Evolutionary conservation across 495 filamentous ascomycete species (phyloP).

Genomic region (Penicillium fimorum): DNA sequence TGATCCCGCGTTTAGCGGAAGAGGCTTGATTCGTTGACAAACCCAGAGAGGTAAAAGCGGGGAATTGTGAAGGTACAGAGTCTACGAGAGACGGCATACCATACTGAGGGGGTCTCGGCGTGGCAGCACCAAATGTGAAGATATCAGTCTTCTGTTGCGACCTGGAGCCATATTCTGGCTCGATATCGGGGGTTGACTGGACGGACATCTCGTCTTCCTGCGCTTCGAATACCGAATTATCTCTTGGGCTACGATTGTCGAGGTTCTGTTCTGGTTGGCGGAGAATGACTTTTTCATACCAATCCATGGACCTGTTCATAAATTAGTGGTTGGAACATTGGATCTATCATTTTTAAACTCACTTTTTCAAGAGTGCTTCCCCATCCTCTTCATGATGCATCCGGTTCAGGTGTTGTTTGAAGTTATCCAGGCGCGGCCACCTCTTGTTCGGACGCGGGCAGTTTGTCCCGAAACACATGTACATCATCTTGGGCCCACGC

Average conservation of each 20-base stretch:
- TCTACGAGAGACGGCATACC: neutral
- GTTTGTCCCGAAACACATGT: constrained; percentile 60
- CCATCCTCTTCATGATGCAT: constrained; percentile 64
- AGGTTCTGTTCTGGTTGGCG: constrained; percentile 3
- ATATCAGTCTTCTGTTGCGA: constrained; percentile 8
- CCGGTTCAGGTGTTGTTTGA: constrained; percentile 78
- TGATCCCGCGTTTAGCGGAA: neutral
- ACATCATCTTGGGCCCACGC: constrained; percentile 57
- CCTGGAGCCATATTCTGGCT: constrained; percentile 2
- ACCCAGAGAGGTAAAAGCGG: constrained; percentile 1
- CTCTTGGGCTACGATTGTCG: constrained; percentile 14
- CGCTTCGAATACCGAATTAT: constrained; percentile 9
- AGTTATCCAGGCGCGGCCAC: constrained; percentile 92
- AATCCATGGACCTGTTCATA: constrained; percentile 35
- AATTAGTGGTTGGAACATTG: constrained; percentile 11
- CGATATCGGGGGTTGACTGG: constrained; percentile 12
- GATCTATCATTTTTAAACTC: constrained; percentile 17
- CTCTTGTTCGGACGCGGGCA: constrained; percentile 70
- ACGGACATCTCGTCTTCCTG: constrained; percentile 17
- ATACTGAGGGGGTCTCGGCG: constrained; percentile 9
- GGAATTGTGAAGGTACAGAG: constrained; percentile 8
- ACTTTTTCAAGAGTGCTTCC: constrained; percentile 55
- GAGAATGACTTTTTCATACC: constrained; percentile 34
- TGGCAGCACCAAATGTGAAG: constrained; percentile 6
- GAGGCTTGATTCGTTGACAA: neutral